Evolutionary conservation across 768 basidiomycete species (phyloP).

Genomic region (Phanerochaete sordida): DNA sequence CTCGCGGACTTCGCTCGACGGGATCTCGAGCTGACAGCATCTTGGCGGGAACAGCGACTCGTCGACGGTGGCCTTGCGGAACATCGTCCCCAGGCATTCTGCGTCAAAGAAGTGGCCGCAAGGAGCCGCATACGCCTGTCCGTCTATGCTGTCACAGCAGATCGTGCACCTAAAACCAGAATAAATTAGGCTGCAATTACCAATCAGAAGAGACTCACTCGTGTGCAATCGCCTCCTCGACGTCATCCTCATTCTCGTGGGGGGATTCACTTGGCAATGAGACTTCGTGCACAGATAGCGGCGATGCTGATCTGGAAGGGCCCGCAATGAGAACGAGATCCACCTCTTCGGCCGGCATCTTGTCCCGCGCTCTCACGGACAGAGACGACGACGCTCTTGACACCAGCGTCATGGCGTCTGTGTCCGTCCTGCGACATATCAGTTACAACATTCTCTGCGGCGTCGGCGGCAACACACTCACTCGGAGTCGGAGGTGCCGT

Average conservation of each 20-base stretch:
- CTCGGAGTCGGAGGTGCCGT: neutral
- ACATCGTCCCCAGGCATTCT: constrained; percentile 15
- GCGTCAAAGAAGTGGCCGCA: constrained; percentile 20
- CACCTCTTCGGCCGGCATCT: neutral
- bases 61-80: constrained; percentile 14
- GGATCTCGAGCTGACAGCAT: constrained; percentile 15
- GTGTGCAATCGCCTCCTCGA: neutral
- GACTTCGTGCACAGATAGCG: neutral
- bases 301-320: neutral
- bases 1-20: neutral
- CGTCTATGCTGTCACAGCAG: constrained; percentile 16
- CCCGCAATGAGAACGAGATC: neutral
- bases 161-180: constrained; percentile 12
- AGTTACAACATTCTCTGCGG: neutral
- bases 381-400: neutral
- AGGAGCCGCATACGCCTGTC: constrained; percentile 3
- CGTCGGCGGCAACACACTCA: neutral
- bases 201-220: neutral
- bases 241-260: neutral
- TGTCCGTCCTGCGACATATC: neutral
- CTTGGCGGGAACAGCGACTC: constrained; percentile 19
- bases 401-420: neutral
- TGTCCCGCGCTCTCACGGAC: neutral
- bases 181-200: neutral
- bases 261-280: neutral